Conservation (phyloP, 352 stramenopile genomes). For the Pythium plurisporium region DNA sequence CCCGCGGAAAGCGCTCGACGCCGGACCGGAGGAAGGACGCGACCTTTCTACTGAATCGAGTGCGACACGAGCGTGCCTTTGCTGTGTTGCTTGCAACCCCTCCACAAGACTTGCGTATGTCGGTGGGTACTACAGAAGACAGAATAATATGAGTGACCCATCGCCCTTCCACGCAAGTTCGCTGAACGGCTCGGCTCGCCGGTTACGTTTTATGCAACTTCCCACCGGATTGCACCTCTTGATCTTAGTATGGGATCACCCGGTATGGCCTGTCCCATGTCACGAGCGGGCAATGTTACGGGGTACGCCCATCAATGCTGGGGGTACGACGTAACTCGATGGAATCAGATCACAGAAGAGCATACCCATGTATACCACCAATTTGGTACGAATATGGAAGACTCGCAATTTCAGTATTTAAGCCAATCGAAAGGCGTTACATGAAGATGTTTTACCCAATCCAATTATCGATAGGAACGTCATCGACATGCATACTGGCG, state of each 20-base stretch:
- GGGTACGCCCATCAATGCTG: neutral
- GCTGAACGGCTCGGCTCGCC: constrained; percentile 1
- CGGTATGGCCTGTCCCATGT: constrained; percentile 10
- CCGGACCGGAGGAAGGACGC: too few relatives aligned
- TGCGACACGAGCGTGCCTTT: too few relatives aligned
- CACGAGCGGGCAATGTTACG: neutral
- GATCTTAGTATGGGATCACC: constrained; percentile 16
- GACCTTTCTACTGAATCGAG: too few relatives aligned
- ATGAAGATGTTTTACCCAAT: constrained; percentile 30
- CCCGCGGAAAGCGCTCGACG: neutral
- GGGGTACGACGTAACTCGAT: constrained; percentile 1
- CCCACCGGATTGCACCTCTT: constrained; percentile 12
- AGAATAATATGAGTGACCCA: constrained; percentile 12
- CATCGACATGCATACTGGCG: constrained; percentile 6
- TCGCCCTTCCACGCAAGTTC: constrained; percentile 18
- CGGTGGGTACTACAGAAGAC: constrained; percentile 16
- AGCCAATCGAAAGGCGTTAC: neutral
- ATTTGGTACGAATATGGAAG: neutral
- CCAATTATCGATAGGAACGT: constrained; percentile 24
- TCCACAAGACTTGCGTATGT: constrained; percentile 12
- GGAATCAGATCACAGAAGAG: neutral
- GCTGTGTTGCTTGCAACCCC: too few relatives aligned
- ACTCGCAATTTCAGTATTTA: neutral
- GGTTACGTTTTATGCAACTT: neutral
- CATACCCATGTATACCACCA: neutral